These are phyloP conservation scores for Tirmania nivea DNA, from an alignment of 495 filamentous ascomycete species.

Conservation along the genomic window DNA sequence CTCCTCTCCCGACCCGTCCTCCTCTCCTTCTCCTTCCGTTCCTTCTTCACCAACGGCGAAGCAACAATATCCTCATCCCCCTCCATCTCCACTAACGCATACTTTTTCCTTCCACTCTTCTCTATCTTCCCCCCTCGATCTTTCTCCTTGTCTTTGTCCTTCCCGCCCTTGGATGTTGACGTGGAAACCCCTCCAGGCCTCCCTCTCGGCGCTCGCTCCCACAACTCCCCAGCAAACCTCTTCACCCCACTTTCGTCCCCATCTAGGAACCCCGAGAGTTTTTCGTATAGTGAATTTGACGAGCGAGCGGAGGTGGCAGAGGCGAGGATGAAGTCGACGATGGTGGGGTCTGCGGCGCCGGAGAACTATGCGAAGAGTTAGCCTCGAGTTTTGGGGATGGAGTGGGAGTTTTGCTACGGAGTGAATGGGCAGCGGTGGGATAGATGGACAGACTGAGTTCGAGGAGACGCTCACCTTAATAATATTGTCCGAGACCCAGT, in stretches of 20 bases:
- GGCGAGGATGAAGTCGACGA: conserved; percentile 40
- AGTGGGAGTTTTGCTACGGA: background rate
- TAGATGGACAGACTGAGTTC: background rate
- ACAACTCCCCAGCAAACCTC: conserved; percentile 33
- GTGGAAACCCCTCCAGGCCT: conserved; percentile 9
- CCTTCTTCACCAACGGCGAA: conserved; percentile 28
- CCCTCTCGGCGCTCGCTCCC: conserved; percentile 23
- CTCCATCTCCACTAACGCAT: conserved; percentile 66
- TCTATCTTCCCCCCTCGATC: conserved; percentile 12
- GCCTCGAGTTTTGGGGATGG: background rate
- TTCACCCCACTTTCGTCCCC: conserved; percentile 27
- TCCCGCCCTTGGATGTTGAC: conserved; percentile 5
- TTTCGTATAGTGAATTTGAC: conserved; percentile 29
- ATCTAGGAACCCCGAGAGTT: conserved; percentile 33
- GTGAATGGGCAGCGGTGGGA: background rate
- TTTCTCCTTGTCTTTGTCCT: conserved; percentile 9
- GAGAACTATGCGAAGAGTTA: conserved; percentile 22
- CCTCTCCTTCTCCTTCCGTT: conserved; percentile 15
- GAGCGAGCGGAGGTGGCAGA: conserved; percentile 36
- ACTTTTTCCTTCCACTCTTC: conserved; percentile 35
- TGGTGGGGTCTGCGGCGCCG: conserved; percentile 37
- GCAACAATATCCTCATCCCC: conserved; percentile 32
- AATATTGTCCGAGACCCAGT: conserved; percentile 23
- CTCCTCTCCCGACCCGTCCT: conserved; percentile 20
- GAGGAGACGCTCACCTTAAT: conserved; percentile 9